Evolutionary conservation across 1,284 basidiomycete species (phyloP).

Genomic region (Butyriboletus appendiculatus): DNA sequence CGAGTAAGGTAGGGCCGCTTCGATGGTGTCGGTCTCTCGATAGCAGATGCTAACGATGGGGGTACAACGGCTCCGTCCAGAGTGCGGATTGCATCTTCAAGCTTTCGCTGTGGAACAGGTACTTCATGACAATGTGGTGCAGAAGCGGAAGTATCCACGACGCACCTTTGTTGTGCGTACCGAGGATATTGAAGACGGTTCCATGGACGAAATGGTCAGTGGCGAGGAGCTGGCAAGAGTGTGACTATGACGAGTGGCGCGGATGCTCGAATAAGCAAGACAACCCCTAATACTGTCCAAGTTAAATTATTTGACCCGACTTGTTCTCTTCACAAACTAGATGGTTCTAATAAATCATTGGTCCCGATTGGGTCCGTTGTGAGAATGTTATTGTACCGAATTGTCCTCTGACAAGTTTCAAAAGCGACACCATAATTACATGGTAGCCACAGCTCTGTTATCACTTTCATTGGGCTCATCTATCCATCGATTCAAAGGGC

Average conservation of each 20-base stretch:
- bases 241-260: conserved; percentile 5
- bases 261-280: neutral
- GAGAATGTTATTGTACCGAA: neutral
- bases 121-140: neutral
- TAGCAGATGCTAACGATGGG: conserved; percentile 22
- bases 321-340: neutral
- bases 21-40: conserved; percentile 44
- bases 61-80: conserved; percentile 59
- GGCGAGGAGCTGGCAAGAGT: neutral
- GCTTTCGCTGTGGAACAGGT: conserved; percentile 54
- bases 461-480: neutral
- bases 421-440: no score
- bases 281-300: neutral
- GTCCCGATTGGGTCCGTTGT: neutral
- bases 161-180: conserved; percentile 36
- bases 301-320: neutral
- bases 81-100: conserved; percentile 68
- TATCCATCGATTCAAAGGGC: neutral
- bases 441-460: neutral
- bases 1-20: conserved; percentile 56
- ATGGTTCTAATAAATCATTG: neutral
- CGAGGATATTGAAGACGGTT: conserved; percentile 23
- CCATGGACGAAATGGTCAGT: conserved; percentile 13
- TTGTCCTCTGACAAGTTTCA: neutral
- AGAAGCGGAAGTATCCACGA: neutral